Evolutionary conservation across 2,329 filamentous ascomycete species (phyloP).

Genomic region (Colletotrichum shisoi): DNA sequence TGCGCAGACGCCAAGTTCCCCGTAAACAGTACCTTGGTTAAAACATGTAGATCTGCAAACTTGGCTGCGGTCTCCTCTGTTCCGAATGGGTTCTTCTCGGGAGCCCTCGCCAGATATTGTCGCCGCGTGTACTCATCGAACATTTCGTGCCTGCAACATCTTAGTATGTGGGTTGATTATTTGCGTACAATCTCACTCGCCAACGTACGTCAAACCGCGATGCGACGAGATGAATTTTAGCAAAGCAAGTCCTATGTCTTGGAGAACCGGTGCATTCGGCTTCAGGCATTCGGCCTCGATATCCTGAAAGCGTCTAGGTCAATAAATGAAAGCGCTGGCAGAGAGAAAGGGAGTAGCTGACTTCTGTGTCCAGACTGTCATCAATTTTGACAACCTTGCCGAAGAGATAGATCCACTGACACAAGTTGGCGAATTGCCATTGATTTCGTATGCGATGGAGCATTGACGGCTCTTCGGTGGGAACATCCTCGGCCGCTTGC

Average conservation of each 20-base stretch:
- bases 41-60: constrained; percentile 83
- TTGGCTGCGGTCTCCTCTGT: constrained; percentile 73
- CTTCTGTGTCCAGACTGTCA: constrained; percentile 88
- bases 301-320: constrained; percentile 63
- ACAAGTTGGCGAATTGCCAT: constrained; percentile 95
- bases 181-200: not conserved
- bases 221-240: constrained; percentile 95
- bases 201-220: constrained; percentile 83
- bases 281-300: constrained; percentile 89
- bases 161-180: constrained; percentile 3
- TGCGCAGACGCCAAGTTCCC: not conserved
- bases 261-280: constrained; percentile 75
- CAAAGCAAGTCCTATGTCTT: constrained; percentile 83
- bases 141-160: constrained; percentile 69
- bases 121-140: constrained; percentile 94
- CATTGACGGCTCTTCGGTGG: constrained; percentile 49
- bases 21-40: constrained; percentile 69
- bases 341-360: constrained; percentile 52
- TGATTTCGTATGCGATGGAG: constrained; percentile 80
- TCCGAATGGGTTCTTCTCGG: constrained; percentile 84
- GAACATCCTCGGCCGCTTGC: constrained; percentile 53
- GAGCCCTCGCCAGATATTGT: constrained; percentile 84
- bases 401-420: constrained; percentile 93
- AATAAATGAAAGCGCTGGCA: not conserved
- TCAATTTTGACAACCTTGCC: constrained; percentile 89